Evolutionary conservation across 768 basidiomycete genomes (phyloP), one percentile per base, ranked within the genome.

Genomic region (Saitozyma sp.): DNA sequence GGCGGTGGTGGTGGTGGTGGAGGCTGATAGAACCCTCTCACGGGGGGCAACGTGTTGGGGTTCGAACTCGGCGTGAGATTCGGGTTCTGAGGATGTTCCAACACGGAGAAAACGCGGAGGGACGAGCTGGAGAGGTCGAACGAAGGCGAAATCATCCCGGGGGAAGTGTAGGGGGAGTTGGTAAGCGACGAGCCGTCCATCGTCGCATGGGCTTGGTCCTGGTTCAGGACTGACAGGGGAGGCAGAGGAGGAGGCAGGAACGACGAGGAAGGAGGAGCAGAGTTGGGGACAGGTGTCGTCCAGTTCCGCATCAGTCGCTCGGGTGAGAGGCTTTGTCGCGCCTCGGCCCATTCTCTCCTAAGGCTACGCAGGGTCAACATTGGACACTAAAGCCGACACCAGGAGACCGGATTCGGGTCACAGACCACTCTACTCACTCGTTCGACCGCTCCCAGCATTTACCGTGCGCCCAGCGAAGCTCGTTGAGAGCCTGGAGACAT

Each of bases 381-480:
- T 2, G 14, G 46, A 48, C 6, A 6, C 14, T n/a, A 19, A 14
- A 54, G 3, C 46, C 10, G 10, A 41, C 29, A 29, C 29, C 29
- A 5, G 29, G 29, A 29, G 29, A 29, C 29, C 29, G 29, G 29
- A 29, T 2, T 29, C 2, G 29, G 2, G 29, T 29, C 29, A 29
- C 29, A 29, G 5, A 29, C 2, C 29, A 29, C 29, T 29, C 29
- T 29, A 69, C 73, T 66, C 54, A 75, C 71, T 74, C 70, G 29
- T 68, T 65, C 1, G 74, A 74, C 39, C 79, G 61, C 70, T 91
- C 90, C 63, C 88, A 86, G 61, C 85, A 87, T 73, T 86, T 87
- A 7, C 88, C 88, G 76, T 78, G 80, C 6, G 72, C 75, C 92
- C 92, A 96, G 10, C 86, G 85, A 85, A 93, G 89, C 73, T 89